These are phyloP conservation scores for Chlorophyllum brunneum DNA, from an alignment of 768 basidiomycete species.

Conservation along the genomic window DNA sequence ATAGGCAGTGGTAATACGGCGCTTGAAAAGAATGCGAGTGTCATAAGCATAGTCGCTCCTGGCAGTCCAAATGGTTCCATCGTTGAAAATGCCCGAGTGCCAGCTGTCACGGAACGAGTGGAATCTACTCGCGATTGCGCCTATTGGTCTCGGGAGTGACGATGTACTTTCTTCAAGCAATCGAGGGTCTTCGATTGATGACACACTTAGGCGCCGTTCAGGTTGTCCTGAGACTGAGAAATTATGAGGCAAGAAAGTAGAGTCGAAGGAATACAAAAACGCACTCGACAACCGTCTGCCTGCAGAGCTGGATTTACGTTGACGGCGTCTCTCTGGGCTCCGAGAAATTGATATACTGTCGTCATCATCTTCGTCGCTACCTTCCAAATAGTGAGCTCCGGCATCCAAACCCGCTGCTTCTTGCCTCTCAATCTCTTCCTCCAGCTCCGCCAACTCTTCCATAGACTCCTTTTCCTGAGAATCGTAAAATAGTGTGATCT, in stretches of 20 bases:
- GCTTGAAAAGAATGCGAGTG: conserved; percentile 82
- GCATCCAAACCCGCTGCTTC: conserved; percentile 55
- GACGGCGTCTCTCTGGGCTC: conserved; percentile 35
- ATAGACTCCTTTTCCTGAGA: conserved; percentile 70
- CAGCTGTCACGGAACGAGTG: conserved; percentile 50
- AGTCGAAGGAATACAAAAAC: conserved; percentile 6
- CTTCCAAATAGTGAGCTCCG: conserved; percentile 52
- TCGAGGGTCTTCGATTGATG: conserved; percentile 26
- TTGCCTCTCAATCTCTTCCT: conserved; percentile 51
- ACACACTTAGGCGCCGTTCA: conserved; percentile 17
- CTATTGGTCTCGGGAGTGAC: conserved; percentile 19
- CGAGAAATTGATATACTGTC: conserved; percentile 31
- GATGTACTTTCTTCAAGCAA: conserved; percentile 35
- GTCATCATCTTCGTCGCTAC: conserved; percentile 48
- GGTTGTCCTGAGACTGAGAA: background rate
- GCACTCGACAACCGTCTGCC: conserved; percentile 18
- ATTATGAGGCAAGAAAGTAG: background rate
- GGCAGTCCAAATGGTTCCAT: conserved; percentile 71
- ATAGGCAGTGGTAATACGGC: conserved; percentile 80
- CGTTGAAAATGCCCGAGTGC: conserved; percentile 28
- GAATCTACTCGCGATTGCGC: conserved; percentile 44
- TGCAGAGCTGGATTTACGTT: conserved; percentile 28
- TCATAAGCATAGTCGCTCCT: conserved; percentile 80
- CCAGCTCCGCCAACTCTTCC: conserved; percentile 54
- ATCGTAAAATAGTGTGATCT: conserved; percentile 78